phyloP scores from a whole-genome alignment of 352 stramenopile species.

The Blastocystis hominis region DNA sequence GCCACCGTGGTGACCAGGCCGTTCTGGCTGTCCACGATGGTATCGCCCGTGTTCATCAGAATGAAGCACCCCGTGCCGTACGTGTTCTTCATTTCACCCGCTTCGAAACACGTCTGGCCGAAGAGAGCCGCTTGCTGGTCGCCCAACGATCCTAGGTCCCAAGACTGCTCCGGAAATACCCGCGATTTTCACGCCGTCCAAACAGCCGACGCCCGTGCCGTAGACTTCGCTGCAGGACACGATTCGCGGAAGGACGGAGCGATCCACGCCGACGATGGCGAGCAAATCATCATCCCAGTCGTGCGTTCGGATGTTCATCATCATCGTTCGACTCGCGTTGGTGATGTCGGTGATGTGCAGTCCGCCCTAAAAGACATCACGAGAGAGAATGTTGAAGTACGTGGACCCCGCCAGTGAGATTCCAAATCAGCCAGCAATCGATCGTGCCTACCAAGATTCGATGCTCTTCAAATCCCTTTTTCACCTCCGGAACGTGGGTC shows the following conservation, averaged over 20 bases:
- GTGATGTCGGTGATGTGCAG: conserved; percentile 89
- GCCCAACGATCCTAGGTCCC: conserved; percentile 66
- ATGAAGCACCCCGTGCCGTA: conserved; percentile 97
- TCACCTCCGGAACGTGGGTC: conserved; percentile 79
- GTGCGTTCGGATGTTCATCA: conserved; percentile 65
- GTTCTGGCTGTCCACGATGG: conserved; percentile 74
- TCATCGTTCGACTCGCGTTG: conserved; percentile 88
- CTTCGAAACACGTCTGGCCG: conserved; percentile 85
- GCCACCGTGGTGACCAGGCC: conserved; percentile 88
- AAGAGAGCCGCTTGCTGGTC: conserved; percentile 93
- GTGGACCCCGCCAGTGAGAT: conserved; percentile 72
- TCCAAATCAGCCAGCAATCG: conserved; percentile 91
- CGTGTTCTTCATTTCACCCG: conserved; percentile 90
- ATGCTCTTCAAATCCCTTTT: conserved; percentile 72
- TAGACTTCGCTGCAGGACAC: conserved; percentile 77
- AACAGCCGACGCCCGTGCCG: conserved; percentile 65
- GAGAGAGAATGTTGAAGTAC: conserved; percentile 6
- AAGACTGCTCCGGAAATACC: conserved; percentile 66
- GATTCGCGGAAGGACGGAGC: conserved; percentile 80
- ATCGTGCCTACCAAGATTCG: conserved; percentile 91
- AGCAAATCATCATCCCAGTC: conserved; percentile 65
- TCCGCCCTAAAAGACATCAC: conserved; percentile 64
- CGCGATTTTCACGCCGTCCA: conserved; percentile 78
- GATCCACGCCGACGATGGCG: conserved; percentile 74
- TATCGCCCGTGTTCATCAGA: conserved; percentile 93